phyloP scores from a whole-genome alignment of 2,329 filamentous ascomycete genomes.

The Berkeleyomyces rouxiae region DNA sequence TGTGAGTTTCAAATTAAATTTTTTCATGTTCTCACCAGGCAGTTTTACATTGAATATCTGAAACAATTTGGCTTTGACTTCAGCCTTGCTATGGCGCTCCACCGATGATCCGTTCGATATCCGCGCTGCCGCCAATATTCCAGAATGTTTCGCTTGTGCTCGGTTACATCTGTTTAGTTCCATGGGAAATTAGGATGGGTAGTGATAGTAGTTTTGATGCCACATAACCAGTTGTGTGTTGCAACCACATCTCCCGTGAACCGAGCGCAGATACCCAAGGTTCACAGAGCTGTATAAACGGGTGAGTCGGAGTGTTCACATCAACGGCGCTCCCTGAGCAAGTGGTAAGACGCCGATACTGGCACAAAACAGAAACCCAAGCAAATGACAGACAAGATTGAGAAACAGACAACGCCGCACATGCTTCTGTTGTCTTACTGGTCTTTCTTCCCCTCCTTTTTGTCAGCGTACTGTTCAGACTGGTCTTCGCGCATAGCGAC shows the following conservation, averaged over 20 bases:
- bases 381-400: too few relatives aligned
- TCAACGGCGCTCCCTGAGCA: too few relatives aligned
- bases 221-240: not conserved
- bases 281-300: too few relatives aligned
- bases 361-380: too few relatives aligned
- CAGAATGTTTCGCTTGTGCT: not conserved
- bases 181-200: not conserved
- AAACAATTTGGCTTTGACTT: not conserved
- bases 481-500: slow-evolving; percentile 82
- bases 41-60: not conserved
- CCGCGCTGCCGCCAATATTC: not conserved
- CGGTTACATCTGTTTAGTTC: not conserved
- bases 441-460: slow-evolving; percentile 33
- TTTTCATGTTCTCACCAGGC: not conserved
- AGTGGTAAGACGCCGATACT: too few relatives aligned
- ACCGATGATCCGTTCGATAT: not conserved
- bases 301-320: too few relatives aligned
- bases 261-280: too few relatives aligned
- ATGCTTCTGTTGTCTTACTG: slow-evolving; percentile 20
- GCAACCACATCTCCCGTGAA: too few relatives aligned
- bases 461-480: slow-evolving; percentile 28
- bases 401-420: too few relatives aligned
- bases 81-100: too few relatives aligned
- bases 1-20: not conserved
- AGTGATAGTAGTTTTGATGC: not conserved